These are phyloP conservation scores for Erodium chrysanthum DNA, from an alignment of 441 rosid genomes.

Conservation along the genomic window DNA sequence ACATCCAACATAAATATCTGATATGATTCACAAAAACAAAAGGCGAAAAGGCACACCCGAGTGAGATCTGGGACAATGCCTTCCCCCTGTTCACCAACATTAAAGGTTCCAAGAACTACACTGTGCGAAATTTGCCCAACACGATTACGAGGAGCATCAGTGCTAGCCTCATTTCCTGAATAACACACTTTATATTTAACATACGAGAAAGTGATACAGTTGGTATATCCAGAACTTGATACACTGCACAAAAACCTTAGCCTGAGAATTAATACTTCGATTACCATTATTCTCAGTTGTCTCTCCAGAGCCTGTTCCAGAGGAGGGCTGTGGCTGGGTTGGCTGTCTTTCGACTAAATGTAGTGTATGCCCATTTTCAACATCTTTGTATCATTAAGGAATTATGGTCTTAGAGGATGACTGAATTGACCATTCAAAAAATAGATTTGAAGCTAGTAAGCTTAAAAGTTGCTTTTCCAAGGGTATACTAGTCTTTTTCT, in stretches of 20 bases:
- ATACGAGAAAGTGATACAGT: background rate
- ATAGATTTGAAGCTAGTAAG: too few relatives aligned
- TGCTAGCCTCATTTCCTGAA: constrained; percentile 43
- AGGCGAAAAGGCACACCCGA: constrained; percentile 36
- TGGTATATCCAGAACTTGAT: constrained; percentile 1
- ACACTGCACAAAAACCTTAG: constrained; percentile 16
- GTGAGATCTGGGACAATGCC: constrained; percentile 51
- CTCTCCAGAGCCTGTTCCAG: constrained; percentile 45
- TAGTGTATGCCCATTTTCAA: constrained; percentile 88
- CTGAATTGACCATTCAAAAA: too few relatives aligned
- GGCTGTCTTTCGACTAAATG: constrained; percentile 86
- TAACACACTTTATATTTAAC: constrained; percentile 2
- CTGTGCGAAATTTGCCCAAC: constrained; percentile 70
- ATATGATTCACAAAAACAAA: constrained; percentile 7
- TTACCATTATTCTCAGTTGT: constrained; percentile 37
- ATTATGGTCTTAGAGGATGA: background rate
- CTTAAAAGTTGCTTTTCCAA: too few relatives aligned
- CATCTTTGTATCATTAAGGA: constrained; percentile 57
- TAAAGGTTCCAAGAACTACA: constrained; percentile 75
- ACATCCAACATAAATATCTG: background rate
- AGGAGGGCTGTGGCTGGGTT: constrained; percentile 42
- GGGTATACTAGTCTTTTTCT: too few relatives aligned
- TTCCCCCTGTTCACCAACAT: constrained; percentile 78
- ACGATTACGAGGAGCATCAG: constrained; percentile 48
- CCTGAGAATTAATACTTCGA: constrained; percentile 30